Evolutionary conservation across 495 filamentous ascomycete genomes (phyloP).

Genomic region (Hyaloscypha bicolor): DNA sequence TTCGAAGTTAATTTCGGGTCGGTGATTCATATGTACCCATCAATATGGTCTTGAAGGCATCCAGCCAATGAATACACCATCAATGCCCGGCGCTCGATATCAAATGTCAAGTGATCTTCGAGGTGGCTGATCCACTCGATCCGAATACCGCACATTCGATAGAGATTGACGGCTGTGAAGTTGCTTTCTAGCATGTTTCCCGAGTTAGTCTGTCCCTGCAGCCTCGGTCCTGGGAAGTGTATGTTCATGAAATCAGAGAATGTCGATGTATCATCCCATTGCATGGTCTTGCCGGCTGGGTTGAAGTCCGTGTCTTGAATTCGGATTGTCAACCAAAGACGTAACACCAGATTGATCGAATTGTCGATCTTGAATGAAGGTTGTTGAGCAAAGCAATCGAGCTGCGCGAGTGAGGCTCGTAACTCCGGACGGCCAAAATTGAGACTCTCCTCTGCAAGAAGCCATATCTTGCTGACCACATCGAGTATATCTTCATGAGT

Average conservation of each 20-base stretch:
- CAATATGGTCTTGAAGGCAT: background rate
- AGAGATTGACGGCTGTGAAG: constrained; percentile 12
- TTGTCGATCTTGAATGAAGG: background rate
- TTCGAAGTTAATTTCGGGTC: background rate
- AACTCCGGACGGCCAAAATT: background rate
- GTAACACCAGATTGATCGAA: constrained; percentile 7
- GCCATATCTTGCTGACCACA: background rate
- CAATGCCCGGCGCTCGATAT: background rate
- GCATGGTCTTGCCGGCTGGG: background rate
- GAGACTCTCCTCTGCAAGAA: background rate
- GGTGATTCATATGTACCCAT: background rate
- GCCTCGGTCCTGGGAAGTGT: background rate
- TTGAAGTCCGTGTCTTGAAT: background rate
- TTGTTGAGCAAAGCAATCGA: background rate
- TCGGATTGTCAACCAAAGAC: constrained; percentile 12
- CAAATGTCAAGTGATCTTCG: constrained; percentile 7
- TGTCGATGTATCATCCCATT: background rate
- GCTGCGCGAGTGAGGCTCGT: background rate
- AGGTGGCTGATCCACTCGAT: constrained; percentile 9
- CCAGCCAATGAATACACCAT: background rate
- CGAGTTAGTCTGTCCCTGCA: background rate
- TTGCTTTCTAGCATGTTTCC: background rate
- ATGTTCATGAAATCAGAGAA: background rate
- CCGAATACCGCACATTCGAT: constrained; percentile 7
- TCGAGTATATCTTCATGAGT: constrained; percentile 5